phyloP scores from a whole-genome alignment of 768 basidiomycete genomes.

The Tulasnella sp. region DNA sequence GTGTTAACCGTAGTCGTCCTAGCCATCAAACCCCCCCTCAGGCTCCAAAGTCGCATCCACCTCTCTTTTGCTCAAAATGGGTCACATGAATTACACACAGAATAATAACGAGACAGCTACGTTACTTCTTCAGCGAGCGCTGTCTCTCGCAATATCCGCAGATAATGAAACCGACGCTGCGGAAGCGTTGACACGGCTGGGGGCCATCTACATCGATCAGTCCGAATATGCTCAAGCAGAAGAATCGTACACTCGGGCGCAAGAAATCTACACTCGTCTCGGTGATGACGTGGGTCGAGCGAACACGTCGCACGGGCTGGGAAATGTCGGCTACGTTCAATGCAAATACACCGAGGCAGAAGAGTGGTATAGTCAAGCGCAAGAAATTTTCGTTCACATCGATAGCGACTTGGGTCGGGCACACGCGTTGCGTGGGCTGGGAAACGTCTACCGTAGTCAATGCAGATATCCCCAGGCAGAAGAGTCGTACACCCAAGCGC shows the following conservation, averaged over 20 bases:
- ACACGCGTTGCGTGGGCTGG: not conserved
- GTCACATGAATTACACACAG: not conserved
- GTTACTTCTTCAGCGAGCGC: not conserved
- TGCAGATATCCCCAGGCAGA: too few species aligned
- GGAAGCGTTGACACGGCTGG: not conserved
- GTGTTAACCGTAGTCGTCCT: not conserved
- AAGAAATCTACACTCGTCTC: not conserved
- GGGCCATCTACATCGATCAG: not conserved
- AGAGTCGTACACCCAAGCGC: too few species aligned
- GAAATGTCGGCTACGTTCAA: not conserved
- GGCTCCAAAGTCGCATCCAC: not conserved
- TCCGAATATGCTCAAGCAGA: not conserved
- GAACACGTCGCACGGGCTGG: not conserved
- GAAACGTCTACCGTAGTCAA: not conserved
- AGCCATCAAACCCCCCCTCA: not conserved
- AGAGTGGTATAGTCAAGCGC: too few species aligned
- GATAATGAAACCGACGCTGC: not conserved
- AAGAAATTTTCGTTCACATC: too few species aligned
- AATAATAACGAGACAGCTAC: not conserved
- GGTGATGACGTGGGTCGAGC: not conserved
- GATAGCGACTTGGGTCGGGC: not conserved
- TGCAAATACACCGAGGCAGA: too few species aligned
- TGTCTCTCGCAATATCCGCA: not conserved
- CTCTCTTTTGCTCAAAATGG: not conserved
- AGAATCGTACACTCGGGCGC: not conserved